Percentiles rank a stretch among this genome's conserved stretches.
phyloP scores from a whole-genome alignment of 2,329 filamentous ascomycete genomes.

The Scopulariopsis brevicaulis region DNA sequence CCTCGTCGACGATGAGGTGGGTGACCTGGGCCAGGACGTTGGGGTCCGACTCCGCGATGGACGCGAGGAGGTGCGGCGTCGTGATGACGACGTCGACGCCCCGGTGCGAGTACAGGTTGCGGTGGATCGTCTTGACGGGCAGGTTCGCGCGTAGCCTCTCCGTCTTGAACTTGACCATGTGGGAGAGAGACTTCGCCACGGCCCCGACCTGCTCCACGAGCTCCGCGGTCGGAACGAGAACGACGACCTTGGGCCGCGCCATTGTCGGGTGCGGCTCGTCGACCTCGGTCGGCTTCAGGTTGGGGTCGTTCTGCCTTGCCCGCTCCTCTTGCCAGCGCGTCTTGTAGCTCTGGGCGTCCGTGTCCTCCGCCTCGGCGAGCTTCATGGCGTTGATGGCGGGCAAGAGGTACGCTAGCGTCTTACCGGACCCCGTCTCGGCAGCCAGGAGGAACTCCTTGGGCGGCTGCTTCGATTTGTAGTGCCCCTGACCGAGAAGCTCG shows the following conservation, averaged over 20 bases:
- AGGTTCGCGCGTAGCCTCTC: conserved; percentile 71
- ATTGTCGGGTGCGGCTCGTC: conserved; percentile 61
- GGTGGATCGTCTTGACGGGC: conserved; percentile 69
- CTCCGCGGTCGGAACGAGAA: conserved; percentile 87
- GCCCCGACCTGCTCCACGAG: conserved; percentile 77
- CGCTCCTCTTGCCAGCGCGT: conserved; percentile 42
- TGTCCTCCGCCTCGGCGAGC: conserved; percentile 52
- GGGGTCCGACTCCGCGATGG: conserved; percentile 80
- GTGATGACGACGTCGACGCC: conserved; percentile 80
- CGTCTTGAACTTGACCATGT: conserved; percentile 77
- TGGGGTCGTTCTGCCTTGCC: conserved; percentile 39
- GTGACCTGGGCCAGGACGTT: conserved; percentile 86
- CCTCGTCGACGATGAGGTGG: conserved; percentile 87
- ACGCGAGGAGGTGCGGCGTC: conserved; percentile 81
- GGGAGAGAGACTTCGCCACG: conserved; percentile 72
- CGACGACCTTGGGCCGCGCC: conserved; percentile 70
- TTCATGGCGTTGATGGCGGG: conserved; percentile 82
- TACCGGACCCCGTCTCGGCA: conserved; percentile 93
- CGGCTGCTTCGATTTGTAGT: conserved; percentile 10
- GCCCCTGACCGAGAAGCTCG: conserved; percentile 50
- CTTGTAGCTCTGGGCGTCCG: conserved; percentile 44
- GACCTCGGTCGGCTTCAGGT: conserved; percentile 50
- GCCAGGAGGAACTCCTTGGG: conserved; percentile 65
- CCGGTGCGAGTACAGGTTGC: conserved; percentile 65
- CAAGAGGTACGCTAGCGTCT: conserved; percentile 85